Conservation (phyloP, 2,329 filamentous ascomycete genomes). For the Clonostachys byssicola region DNA sequence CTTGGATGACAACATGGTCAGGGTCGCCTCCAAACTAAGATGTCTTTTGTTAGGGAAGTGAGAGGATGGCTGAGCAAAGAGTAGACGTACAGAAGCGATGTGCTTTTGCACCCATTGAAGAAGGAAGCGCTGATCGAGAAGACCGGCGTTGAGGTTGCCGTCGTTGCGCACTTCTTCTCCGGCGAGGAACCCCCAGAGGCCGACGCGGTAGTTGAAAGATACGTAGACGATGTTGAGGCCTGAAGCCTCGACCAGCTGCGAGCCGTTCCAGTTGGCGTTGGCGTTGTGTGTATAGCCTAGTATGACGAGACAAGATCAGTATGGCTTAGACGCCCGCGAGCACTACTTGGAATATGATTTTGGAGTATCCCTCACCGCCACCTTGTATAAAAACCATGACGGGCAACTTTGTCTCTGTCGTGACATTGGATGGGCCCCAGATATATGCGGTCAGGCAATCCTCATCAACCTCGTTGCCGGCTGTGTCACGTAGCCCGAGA, state of each 20-base stretch:
- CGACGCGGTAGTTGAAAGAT: constrained; percentile 61
- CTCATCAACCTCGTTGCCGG: constrained; percentile 18
- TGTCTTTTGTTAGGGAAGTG: neutral
- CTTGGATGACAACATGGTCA: constrained; percentile 54
- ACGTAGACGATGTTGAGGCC: constrained; percentile 46
- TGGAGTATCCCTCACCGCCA: constrained; percentile 20
- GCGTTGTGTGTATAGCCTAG: constrained; percentile 37
- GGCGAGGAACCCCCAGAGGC: constrained; percentile 58
- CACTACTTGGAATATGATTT: neutral
- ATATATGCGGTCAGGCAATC: constrained; percentile 46
- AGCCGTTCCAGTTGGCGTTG: constrained; percentile 49
- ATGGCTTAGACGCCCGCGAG: constrained; percentile 4
- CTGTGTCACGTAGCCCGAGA: constrained; percentile 23
- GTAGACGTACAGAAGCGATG: constrained; percentile 38
- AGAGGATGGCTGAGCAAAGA: neutral
- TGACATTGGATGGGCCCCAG: constrained; percentile 33
- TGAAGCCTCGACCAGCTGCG: constrained; percentile 37
- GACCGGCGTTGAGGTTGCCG: constrained; percentile 57
- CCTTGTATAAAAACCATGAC: constrained; percentile 37
- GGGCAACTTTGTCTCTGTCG: constrained; percentile 20
- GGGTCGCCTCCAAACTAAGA: constrained; percentile 53
- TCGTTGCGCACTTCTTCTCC: constrained; percentile 47
- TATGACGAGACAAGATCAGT: neutral
- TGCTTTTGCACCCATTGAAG: constrained; percentile 59
- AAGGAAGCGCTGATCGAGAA: constrained; percentile 58